These are phyloP conservation scores for Raphanus hybrid DNA, from an alignment of 441 rosid species.

Conservation along the genomic window DNA sequence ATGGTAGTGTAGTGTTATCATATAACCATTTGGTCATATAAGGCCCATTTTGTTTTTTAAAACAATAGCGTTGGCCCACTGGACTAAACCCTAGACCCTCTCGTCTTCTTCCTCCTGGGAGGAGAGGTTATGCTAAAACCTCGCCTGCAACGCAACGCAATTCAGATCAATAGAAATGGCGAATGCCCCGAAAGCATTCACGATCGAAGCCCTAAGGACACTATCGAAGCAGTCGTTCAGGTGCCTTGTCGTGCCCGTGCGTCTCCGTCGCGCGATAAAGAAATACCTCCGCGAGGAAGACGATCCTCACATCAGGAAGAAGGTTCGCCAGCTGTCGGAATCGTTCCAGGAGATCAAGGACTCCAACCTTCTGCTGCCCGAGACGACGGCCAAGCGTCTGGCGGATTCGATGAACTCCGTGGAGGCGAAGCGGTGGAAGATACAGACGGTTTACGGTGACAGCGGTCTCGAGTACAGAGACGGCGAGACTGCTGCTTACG, in stretches of 20 bases:
- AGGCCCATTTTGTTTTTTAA: background rate
- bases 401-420: slow-evolving; percentile 82
- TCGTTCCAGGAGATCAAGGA: slow-evolving; percentile 75
- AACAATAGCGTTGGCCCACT: background rate
- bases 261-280: slow-evolving; percentile 89
- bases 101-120: background rate
- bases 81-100: background rate
- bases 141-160: background rate
- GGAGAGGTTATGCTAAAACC: background rate
- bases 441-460: slow-evolving; percentile 82
- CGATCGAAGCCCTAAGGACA: slow-evolving; percentile 58
- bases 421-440: slow-evolving; percentile 86
- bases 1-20: background rate
- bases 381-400: slow-evolving; percentile 64
- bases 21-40: background rate
- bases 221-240: slow-evolving; percentile 76
- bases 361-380: slow-evolving; percentile 55
- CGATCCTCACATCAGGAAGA: slow-evolving; percentile 81
- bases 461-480: slow-evolving; percentile 77
- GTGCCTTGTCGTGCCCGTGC: slow-evolving; percentile 73
- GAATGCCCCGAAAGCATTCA: slow-evolving; percentile 51
- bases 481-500: slow-evolving; percentile 84
- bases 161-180: slow-evolving; percentile 51
- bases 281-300: slow-evolving; percentile 79
- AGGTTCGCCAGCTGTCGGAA: slow-evolving; percentile 69